Base-by-base conservation (phyloP, 2,329 filamentous ascomycete species). In the Atkinsonella hypoxylon region DNA sequence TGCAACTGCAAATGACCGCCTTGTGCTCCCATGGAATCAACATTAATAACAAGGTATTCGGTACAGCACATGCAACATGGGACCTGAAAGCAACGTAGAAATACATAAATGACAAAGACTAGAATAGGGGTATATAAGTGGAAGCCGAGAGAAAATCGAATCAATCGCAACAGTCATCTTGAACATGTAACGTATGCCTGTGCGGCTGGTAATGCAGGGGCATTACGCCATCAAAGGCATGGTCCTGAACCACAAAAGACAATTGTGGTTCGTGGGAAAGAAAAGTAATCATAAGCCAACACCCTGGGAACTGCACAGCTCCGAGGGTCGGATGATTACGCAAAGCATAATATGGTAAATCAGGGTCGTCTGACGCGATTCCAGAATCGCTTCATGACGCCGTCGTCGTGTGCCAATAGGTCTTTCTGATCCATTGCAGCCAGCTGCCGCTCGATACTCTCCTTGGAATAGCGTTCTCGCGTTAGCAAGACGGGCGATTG, bases 361-460 rank as follows among this genome's bases (percentile, higher is more conserved):
- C 53, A 69, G 39, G 66, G 61, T 51, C 77, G 72, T 50, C 75
- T 70, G 39, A 84, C 77, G 53, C 73, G 74, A 55, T 83, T 79
- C 81, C 81, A 85, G 51, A 85, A 71, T 48, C 79, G 74, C 67
- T 78, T 83, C 60, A 84, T 74, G 2, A 79, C 71, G 4, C 76
- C 73, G 47, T 69, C 71, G 51, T 82, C 78, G 3, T 58, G 49
- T 11, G 51, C 51, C 7, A 58, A 50, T 41, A 65, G 46, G 20
- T 71, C 66, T 51, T 73, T 67, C 51, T 75, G 72, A 54, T 82
- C 78, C 39, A 81, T 69, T 18, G 74, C 73, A 1, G 73, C 70
- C 51, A 79, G 70, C 42, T 77, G 71, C 55, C 66, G 68, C 55
- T 81, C 77, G 45, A 81, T 71, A 58, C 72, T 76, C 43, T 77